Evolutionary conservation across 2,329 filamentous ascomycete genomes (phyloP), one percentile per base, ranked within the genome.

Genomic region (Cladophialophora exuberans): DNA sequence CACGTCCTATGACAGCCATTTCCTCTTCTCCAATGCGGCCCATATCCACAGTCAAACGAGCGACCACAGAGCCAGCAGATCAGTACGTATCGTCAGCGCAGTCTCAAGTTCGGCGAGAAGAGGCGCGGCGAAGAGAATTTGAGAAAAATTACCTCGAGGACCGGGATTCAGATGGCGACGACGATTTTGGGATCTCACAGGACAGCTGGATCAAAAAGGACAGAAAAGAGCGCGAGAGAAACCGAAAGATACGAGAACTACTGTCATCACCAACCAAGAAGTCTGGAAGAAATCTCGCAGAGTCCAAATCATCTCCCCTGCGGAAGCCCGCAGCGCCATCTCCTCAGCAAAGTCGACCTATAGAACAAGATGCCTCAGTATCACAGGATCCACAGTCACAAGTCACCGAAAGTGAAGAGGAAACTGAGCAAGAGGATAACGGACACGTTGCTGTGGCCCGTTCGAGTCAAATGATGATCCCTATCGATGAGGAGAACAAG

Each of bases 381-480:
- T 26, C 17, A 10, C 35, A 3, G 10, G 25, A 38, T 52, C 42
- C 10, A 23, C 35, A 18, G 13, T 20, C 20, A n/a, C 31, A 26
- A 9, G 33, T 28, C 11, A 52, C 70, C 33, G 67, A 69, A 15
- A 72, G 71, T 52, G 73, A 78, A 62, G 74, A 73, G 52, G 76
- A 78, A 61, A 78, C 76, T 0, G 76, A 78, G 52, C 72, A 75
- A 52, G 75, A 77, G 55, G 75, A 76, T 36, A 68, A 73, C 31
- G n/a, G 50, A 7, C 60, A 56, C 13, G 60, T 65, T 22, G 64
- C 66, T 35, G 60, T 67, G 0, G 62, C 61, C 9, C 64, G 48
- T 33, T 61, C 63, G 39, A 68, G 67, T 36, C 70, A 70, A 43
- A 64, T 67, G 4, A 45, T 56, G 18, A 61, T 66, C 38, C 62